Evolutionary conservation across 164 flowering plant genomes (phyloP).

Genomic region (Nymphaea thermarum): DNA sequence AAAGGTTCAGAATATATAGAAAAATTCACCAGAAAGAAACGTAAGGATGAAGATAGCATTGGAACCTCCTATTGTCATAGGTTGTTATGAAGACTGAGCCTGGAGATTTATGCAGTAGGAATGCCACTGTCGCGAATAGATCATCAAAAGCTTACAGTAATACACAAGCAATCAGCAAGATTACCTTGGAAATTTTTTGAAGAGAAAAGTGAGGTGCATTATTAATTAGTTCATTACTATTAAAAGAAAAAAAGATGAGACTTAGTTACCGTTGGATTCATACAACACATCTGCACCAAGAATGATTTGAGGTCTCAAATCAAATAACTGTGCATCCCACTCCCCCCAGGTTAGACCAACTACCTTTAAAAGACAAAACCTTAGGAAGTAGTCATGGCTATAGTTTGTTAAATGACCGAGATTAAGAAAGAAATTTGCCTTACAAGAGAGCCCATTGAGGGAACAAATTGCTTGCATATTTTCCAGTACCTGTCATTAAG

Average conservation of each 20-base stretch:
- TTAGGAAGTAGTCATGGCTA: neutral
- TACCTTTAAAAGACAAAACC: constrained; percentile 29
- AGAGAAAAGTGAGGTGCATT: too few species aligned
- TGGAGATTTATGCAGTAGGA: constrained; percentile 60
- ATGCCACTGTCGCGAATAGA: constrained; percentile 85
- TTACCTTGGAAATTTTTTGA: neutral
- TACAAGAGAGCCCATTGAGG: constrained; percentile 54
- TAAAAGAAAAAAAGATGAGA: neutral
- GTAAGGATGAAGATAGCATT: neutral
- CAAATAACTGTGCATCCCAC: constrained; percentile 63
- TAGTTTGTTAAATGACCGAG: neutral
- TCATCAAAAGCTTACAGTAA: constrained; percentile 59
- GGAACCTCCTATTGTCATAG: constrained; percentile 81
- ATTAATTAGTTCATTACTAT: neutral
- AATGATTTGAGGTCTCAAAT: constrained; percentile 48
- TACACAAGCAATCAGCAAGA: neutral
- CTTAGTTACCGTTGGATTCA: constrained; percentile 49
- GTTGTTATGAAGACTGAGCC: constrained; percentile 78
- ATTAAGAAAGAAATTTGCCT: constrained; percentile 23
- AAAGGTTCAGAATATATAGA: neutral
- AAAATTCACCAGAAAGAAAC: neutral
- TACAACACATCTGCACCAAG: constrained; percentile 96
- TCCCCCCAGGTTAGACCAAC: constrained; percentile 87
- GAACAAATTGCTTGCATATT: constrained; percentile 55
- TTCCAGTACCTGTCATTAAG: constrained; percentile 56